Evolutionary conservation across 2,329 filamentous ascomycete species (phyloP), one percentile per base, ranked within the genome.

Genomic region (Aspergillus fructus): DNA sequence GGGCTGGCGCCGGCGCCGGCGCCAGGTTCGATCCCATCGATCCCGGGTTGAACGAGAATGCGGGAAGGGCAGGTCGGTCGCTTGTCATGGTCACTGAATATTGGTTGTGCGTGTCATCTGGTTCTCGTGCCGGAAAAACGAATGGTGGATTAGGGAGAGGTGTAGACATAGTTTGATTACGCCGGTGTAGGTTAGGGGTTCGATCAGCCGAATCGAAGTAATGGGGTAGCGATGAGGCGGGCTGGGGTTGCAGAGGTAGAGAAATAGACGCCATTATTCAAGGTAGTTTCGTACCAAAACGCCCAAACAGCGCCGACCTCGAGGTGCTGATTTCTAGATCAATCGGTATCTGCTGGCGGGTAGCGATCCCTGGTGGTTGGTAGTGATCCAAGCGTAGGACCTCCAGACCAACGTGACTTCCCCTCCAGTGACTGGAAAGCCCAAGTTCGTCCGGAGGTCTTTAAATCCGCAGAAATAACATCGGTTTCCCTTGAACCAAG

Each of bases 61-160:
- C 65, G 23, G 74, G 75, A 24, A 76, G 69, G 17, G 72, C 63
- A 30, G 66, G 62, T 17, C 67, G 68, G 15, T 56, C 57, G 48
- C 66, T 55, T 84, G 85, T 65, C 78, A 76, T 53, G 82, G 82
- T 42, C 80, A 79, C 40, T 2, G 81, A 79, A 19, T 77, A 75
- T 40, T 58, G 56, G 9, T 53, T 50, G 12, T 59, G 41, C 50
- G 58, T 21, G 30, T 57, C 55, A 6, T 54, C 53, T 4, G 81
- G 70, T 7, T 80, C 74, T 46, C 66, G 65, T 23, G 66, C 76
- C 73, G 86, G 87, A 64, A 89, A 89, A 56, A 85, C 80, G 66
- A 89, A 89, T 5, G 81, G 81, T 30, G 87, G 86, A 53, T 89
- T 89, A 47, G 85, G 85, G 45, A 72, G 61, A 13, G 71, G 71